phyloP scores from a whole-genome alignment of 345 rosid species.

The Citrus cavaleriei region DNA sequence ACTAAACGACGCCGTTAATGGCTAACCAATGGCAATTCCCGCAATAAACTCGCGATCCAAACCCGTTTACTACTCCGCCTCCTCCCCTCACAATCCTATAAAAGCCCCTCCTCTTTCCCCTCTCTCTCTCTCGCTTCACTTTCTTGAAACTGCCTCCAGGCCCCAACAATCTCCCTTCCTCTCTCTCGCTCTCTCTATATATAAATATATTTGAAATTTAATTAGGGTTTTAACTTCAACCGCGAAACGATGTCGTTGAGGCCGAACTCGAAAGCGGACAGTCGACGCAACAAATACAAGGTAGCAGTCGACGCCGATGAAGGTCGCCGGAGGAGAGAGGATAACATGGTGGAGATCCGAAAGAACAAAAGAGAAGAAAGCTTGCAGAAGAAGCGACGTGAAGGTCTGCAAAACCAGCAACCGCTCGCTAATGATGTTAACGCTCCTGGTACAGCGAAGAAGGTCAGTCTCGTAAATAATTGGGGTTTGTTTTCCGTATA shows the following conservation, averaged over 20 bases:
- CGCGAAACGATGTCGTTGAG: constrained; percentile 57
- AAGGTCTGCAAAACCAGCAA: constrained; percentile 60
- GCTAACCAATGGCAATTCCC: constrained; percentile 15
- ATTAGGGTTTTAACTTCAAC: not conserved
- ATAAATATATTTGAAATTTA: not conserved
- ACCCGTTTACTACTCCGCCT: not conserved
- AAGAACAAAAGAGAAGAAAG: constrained; percentile 82
- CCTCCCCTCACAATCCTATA: not conserved
- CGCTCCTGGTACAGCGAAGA: constrained; percentile 55
- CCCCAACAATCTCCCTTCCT: not conserved
- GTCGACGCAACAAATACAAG: constrained; percentile 71
- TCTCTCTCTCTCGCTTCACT: not conserved
- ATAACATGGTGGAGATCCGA: constrained; percentile 93
- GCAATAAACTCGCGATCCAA: constrained; percentile 17
- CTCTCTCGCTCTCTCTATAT: not conserved
- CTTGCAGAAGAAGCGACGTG: constrained; percentile 85
- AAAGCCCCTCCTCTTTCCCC: not conserved
- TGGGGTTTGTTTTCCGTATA: too few relatives aligned
- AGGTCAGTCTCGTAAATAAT: constrained; percentile 16
- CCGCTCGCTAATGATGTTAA: constrained; percentile 35
- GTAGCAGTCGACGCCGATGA: constrained; percentile 84
- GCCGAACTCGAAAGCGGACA: constrained; percentile 72
- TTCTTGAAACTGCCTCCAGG: too few relatives aligned
- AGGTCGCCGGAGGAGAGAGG: constrained; percentile 85
- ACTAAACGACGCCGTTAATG: not conserved